Evolutionary conservation across 2,329 filamentous ascomycete genomes (phyloP), one percentile per base, ranked within the genome.

Genomic region (Ophiocordyceps australis): DNA sequence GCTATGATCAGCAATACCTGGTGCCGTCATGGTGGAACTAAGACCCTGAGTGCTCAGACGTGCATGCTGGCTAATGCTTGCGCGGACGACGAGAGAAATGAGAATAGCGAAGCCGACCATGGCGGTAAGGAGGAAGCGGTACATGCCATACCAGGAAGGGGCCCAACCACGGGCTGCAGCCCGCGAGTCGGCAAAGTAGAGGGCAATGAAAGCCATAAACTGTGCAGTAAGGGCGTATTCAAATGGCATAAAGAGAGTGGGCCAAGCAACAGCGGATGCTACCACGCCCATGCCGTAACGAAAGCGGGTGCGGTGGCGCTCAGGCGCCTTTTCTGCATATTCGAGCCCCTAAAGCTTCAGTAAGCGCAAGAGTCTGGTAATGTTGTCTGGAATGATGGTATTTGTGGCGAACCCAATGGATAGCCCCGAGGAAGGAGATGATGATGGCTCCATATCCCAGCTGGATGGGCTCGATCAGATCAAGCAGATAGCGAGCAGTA

Each of bases 401-500:
- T 5, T 20, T 40, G 27, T 37, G 28, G 16, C 50, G 32, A 38
- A 56, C 78, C 86, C 68, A 94, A 52, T 94, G 86, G 41, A 93
- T 74, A 18, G 85, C 85, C 23, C 86, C 86, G 2, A 94, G 67
- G 61, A 93, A 94, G 16, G 83, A 92, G 39, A 93, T 78, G 40
- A 93, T 89, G 30, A 91, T 71, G 24, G 85, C 86, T 28, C 86
- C 85, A 40, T 91, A 93, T 31, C 82, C 85, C 28, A 94, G 65
- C 51, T 94, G 86, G 27, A 94, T 55, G 9, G 83, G 83, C 54
- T 93, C 83, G 17, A 93, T 59, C 11, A 82, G 48, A 36, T 74
- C 65, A 8, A 94, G 62, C 28, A 82, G 57, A 14, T 77, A 54
- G 32, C 73, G 68, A 3, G 83, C 83, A 3, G 67, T 75, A 25